These are phyloP conservation scores for Penicillium sp. DNA, from an alignment of 2,329 filamentous ascomycete species.

Conservation along the genomic window DNA sequence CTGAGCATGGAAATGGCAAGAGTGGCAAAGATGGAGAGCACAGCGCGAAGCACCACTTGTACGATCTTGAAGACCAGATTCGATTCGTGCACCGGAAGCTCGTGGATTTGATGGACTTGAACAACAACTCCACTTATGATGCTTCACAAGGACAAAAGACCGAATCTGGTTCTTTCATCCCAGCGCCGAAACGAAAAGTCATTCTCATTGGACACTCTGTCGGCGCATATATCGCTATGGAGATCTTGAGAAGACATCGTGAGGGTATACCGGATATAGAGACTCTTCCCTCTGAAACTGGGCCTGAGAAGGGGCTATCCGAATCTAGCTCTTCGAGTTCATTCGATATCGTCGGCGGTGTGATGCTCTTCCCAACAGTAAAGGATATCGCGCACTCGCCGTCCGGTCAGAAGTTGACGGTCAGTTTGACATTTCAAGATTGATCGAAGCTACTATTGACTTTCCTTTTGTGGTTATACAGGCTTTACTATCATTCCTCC, in stretches of 20 bases:
- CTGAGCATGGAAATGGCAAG: neutral
- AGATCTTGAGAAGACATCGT: slow-evolving; percentile 62
- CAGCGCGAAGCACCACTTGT: slow-evolving; percentile 8
- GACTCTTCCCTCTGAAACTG: neutral
- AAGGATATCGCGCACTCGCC: slow-evolving; percentile 67
- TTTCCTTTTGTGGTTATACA: slow-evolving; percentile 3
- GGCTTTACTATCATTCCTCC: slow-evolving; percentile 35
- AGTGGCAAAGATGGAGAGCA: neutral
- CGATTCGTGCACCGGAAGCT: slow-evolving; percentile 47
- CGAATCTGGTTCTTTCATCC: too few relatives aligned
- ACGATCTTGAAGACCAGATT: slow-evolving; percentile 53
- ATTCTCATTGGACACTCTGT: slow-evolving; percentile 74
- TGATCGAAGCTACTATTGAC: neutral
- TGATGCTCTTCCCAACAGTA: slow-evolving; percentile 73
- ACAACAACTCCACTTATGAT: neutral
- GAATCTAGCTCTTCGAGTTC: neutral
- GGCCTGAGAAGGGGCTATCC: too few relatives aligned
- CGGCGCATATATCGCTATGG: slow-evolving; percentile 69
- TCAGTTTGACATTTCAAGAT: slow-evolving; percentile 14
- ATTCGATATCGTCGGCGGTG: slow-evolving; percentile 50
- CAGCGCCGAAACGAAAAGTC: slow-evolving; percentile 40
- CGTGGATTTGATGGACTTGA: slow-evolving; percentile 33
- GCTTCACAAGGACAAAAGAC: too few relatives aligned
- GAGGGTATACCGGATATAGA: slow-evolving; percentile 19
- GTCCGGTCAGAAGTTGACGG: slow-evolving; percentile 56